These are phyloP conservation scores for Amanita rubescens DNA, from an alignment of 768 basidiomycete genomes.

Conservation along the genomic window DNA sequence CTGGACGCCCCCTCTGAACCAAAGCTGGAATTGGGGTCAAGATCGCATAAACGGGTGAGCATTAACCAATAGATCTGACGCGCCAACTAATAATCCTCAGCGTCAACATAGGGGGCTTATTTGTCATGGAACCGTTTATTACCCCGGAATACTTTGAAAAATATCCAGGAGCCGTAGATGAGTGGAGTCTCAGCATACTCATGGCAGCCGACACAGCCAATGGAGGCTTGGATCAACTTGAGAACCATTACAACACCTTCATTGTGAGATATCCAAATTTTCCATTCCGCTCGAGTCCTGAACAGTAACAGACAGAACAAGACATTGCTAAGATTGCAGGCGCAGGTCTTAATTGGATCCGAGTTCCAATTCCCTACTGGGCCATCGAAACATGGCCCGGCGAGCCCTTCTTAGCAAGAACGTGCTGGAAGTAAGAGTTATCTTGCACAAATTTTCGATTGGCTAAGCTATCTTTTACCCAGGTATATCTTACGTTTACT, in stretches of 20 bases:
- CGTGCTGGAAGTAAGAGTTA: slow-evolving; percentile 69
- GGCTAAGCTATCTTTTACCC: background rate
- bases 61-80: background rate
- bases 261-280: slow-evolving; percentile 44
- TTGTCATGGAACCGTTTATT: slow-evolving; percentile 74
- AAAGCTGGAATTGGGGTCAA: slow-evolving; percentile 56
- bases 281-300: background rate
- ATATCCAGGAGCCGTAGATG: slow-evolving; percentile 50
- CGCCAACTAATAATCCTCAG: slow-evolving; percentile 11
- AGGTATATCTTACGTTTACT: slow-evolving; percentile 69
- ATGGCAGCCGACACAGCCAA: slow-evolving; percentile 56
- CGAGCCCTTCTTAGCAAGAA: slow-evolving; percentile 70
- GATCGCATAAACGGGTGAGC: slow-evolving; percentile 39
- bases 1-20: slow-evolving; percentile 66
- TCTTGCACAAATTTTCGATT: background rate
- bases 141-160: slow-evolving; percentile 53
- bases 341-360: slow-evolving; percentile 79
- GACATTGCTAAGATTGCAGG: slow-evolving; percentile 82
- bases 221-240: slow-evolving; percentile 50
- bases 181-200: slow-evolving; percentile 57
- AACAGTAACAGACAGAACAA: slow-evolving; percentile 56
- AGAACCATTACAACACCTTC: slow-evolving; percentile 73
- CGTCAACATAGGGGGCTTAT: slow-evolving; percentile 71
- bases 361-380: slow-evolving; percentile 80
- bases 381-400: slow-evolving; percentile 66